Evolutionary conservation across 345 rosid species (phyloP).

Genomic region (Populus tremula): DNA sequence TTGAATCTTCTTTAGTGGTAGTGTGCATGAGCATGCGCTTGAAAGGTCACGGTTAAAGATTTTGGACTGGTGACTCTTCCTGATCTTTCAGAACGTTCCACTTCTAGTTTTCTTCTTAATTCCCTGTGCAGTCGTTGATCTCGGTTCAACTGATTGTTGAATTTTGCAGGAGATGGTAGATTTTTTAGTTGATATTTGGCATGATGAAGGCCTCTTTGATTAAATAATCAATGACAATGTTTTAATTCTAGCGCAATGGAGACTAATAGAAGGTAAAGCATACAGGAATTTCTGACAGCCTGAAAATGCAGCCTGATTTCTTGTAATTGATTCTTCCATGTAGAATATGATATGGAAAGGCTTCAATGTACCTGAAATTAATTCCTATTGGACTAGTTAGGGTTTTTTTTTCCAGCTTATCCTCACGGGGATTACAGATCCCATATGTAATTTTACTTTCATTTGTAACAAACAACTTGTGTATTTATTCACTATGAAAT

Average conservation of each 20-base stretch:
- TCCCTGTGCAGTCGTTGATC: neutral
- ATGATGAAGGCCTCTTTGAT: constrained; percentile 77
- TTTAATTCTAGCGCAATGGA: neutral
- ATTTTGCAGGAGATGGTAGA: constrained; percentile 87
- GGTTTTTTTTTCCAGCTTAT: neutral
- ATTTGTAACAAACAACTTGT: neutral
- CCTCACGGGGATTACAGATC: neutral
- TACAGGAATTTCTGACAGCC: neutral
- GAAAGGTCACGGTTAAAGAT: neutral
- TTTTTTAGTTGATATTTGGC: constrained; percentile 89
- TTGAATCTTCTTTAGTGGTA: neutral
- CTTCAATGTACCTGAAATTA: constrained; percentile 4
- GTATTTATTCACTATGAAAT: neutral
- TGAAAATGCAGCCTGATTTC: neutral
- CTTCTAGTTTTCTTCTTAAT: neutral
- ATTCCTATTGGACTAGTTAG: neutral
- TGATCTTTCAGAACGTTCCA: neutral
- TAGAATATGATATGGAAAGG: neutral
- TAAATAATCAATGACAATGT: constrained; percentile 25
- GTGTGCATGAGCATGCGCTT: neutral
- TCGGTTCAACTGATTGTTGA: constrained; percentile 2
- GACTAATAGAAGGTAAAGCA: constrained; percentile 7
- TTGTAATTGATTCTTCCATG: neutral
- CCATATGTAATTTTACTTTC: neutral
- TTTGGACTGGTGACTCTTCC: neutral